Conservation (phyloP, 257 asterid genomes). For the Przewalskia tangutica region DNA sequence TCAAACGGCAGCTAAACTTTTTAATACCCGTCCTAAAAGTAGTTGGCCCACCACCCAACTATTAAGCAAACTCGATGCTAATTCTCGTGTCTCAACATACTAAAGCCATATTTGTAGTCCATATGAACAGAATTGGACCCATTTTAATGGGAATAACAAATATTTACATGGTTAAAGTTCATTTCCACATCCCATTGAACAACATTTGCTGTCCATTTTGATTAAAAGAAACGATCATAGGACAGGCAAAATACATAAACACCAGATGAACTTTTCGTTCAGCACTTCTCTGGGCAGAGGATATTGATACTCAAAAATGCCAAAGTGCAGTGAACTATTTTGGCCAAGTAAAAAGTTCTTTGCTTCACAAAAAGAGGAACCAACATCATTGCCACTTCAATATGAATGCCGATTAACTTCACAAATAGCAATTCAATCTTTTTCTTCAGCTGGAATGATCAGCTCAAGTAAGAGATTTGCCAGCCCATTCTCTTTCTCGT, state of each 20-base stretch:
- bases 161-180: background rate
- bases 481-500: conserved; percentile 91
- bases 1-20: too few relatives aligned
- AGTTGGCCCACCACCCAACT: background rate
- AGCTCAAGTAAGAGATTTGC: conserved; percentile 63
- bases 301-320: background rate
- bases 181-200: background rate
- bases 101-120: background rate
- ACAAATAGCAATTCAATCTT: background rate
- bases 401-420: background rate
- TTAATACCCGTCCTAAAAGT: background rate
- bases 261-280: background rate
- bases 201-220: background rate
- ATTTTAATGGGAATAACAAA: background rate
- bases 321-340: background rate
- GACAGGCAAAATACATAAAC: background rate
- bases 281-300: background rate
- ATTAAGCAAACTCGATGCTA: background rate
- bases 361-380: background rate
- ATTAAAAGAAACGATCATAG: background rate
- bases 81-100: background rate
- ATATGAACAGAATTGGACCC: background rate
- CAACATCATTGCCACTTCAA: background rate
- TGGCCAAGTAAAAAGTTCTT: background rate
- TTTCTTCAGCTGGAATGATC: background rate